phyloP scores from a whole-genome alignment of 768 basidiomycete species.

The Suillus luteus region DNA sequence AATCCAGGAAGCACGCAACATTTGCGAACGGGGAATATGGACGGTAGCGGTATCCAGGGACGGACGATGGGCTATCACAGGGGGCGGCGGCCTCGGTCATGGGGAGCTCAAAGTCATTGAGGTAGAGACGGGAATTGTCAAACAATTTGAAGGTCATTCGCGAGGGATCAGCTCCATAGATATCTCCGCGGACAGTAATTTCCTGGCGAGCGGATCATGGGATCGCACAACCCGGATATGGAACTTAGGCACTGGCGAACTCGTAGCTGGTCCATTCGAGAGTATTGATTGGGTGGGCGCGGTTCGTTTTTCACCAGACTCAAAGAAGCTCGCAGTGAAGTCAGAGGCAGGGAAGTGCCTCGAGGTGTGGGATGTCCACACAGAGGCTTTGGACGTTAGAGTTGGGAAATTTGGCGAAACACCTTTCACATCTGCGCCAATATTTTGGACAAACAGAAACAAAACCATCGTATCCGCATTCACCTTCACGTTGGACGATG shows the following conservation, averaged over 20 bases:
- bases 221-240: not conserved
- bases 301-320: not conserved
- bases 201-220: not conserved
- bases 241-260: not conserved
- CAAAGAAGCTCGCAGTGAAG: not conserved
- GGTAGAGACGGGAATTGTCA: not conserved
- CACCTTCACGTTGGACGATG: not conserved
- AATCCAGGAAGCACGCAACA: not conserved
- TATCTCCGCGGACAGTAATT: not conserved
- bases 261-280: slow-evolving; percentile 3
- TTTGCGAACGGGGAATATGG: not conserved
- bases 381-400: not conserved
- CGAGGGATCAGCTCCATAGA: not conserved
- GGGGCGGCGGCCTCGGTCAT: not conserved
- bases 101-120: not conserved
- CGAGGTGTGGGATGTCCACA: slow-evolving; percentile 2
- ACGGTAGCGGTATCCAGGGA: not conserved
- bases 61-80: not conserved
- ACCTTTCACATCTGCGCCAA: not conserved
- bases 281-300: not conserved
- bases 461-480: not conserved
- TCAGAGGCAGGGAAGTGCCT: not conserved
- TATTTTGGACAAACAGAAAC: slow-evolving; percentile 1
- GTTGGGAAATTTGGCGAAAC: not conserved
- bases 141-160: not conserved